Evolutionary conservation across 495 filamentous ascomycete species (phyloP).

Genomic region (Penicillium maclennaniae): DNA sequence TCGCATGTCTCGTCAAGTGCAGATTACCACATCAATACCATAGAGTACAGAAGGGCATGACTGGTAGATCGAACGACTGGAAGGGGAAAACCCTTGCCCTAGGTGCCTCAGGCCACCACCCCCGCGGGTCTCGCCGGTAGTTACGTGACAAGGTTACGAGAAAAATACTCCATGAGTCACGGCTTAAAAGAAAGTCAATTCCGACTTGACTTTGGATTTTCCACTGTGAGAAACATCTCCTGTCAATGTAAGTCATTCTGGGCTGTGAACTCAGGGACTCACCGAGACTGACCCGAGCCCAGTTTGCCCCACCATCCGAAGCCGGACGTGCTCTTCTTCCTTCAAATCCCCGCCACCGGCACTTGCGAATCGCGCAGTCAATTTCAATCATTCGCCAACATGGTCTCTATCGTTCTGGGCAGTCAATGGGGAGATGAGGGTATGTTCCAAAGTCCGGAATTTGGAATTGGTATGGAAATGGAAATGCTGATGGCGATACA

Average conservation of each 20-base stretch:
- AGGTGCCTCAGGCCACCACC: constrained; percentile 1
- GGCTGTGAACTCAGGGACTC: constrained; percentile 1
- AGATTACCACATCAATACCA: too few relatives aligned
- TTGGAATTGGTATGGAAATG: background rate
- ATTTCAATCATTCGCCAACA: constrained; percentile 20
- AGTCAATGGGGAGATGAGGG: constrained; percentile 70
- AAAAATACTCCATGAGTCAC: constrained; percentile 13
- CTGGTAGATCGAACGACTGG: background rate
- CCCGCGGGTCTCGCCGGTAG: constrained; percentile 2
- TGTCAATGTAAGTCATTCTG: constrained; percentile 1
- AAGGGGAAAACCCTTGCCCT: constrained; percentile 8
- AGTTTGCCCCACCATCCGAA: constrained; percentile 24
- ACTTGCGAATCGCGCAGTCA: constrained; percentile 7
- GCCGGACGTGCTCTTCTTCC: constrained; percentile 22
- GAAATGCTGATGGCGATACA: constrained; percentile 14
- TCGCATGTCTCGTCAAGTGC: too few relatives aligned
- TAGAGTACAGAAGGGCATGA: background rate
- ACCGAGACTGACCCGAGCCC: constrained; percentile 21
- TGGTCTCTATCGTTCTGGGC: constrained; percentile 61
- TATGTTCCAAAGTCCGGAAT: constrained; percentile 9
- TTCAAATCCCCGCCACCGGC: constrained; percentile 17
- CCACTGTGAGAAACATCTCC: background rate
- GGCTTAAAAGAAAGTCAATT: constrained; percentile 6
- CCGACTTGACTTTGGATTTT: background rate
- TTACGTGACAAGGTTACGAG: constrained; percentile 8